Evolutionary conservation across 805 yeast genomes (phyloP), one percentile per base, ranked within the genome.

Genomic region (Wickerhamiella domercqiae): DNA sequence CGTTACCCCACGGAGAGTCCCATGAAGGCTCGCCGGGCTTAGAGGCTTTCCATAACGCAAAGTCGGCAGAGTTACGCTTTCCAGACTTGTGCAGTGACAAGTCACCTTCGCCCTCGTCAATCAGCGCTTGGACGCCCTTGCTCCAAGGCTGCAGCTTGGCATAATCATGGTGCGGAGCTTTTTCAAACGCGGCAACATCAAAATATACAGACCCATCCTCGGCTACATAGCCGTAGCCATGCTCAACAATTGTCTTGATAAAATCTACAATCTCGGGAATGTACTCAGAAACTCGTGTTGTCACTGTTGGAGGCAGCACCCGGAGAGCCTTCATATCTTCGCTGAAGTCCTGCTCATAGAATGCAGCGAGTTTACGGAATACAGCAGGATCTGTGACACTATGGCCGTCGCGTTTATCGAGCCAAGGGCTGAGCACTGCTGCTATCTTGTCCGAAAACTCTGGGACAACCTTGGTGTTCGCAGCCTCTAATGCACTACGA

Each of bases 91-190:
- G 63, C 39, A 59, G 53, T 11, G 75, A 61, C 37, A 87, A 64
- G 7, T 93, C 76, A 21, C 98, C 98, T 60, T 90, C 98, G 41
- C 95, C 98, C 49, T 90, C 98, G 38, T 77, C 78, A 39, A 90
- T 79, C 41, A 90, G 70, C 33, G 75, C 84, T 56, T 74, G 59
- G 48, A 84, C 75, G 36, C 94, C 94, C 60, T 83, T 82, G 54
- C 86, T 90, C 97, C 97, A 87, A 15, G 98, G 98, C 62, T 90
- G 97, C 51, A 86, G 72, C 59, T 90, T 90, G 28, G 97, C 97
- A 57, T 90, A 90, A 41, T 69, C 77, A 55, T 90, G 98, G 32
- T 68, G 60, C 5, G 73, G 71, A 38, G 67, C 64, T 26, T 61
- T 61, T 49, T 90, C 97, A 55, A 87, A 90, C 35, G 73, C 70